phyloP scores from a whole-genome alignment of 2,329 filamentous ascomycete genomes.

The Pseudogymnoascus pannorum region DNA sequence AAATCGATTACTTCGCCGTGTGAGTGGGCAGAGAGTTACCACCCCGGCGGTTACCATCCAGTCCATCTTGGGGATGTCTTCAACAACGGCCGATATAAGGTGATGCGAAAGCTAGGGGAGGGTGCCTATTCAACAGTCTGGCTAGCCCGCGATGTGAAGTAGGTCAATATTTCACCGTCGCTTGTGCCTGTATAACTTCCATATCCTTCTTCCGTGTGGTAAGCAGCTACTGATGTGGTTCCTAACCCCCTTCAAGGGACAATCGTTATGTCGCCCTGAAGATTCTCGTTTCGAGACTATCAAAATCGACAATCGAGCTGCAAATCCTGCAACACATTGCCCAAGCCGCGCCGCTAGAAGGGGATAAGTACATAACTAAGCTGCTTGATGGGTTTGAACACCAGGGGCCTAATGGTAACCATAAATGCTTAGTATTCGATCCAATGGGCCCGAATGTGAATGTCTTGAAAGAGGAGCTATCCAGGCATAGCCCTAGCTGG shows the following conservation, averaged over 20 bases:
- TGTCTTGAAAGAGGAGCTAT: constrained; percentile 27
- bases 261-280: constrained; percentile 16
- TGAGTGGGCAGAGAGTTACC: constrained; percentile 16
- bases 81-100: constrained; percentile 33
- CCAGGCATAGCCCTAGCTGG: constrained; percentile 15
- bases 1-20: not conserved
- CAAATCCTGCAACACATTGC: not conserved
- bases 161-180: not conserved
- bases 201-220: not conserved
- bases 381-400: constrained; percentile 33
- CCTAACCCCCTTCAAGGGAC: not conserved
- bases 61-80: constrained; percentile 36
- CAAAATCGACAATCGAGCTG: not conserved
- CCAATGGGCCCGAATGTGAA: constrained; percentile 33
- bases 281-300: constrained; percentile 11
- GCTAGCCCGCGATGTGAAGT: constrained; percentile 31
- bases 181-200: not conserved
- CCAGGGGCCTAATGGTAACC: constrained; percentile 37
- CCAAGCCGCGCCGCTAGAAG: constrained; percentile 10
- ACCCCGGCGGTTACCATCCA: constrained; percentile 36
- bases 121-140: constrained; percentile 40
- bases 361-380: constrained; percentile 28
- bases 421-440: constrained; percentile 38
- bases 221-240: not conserved
- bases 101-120: constrained; percentile 39